Conservation (phyloP, 1,284 basidiomycete genomes). For the Exobasidium rhododendri region DNA sequence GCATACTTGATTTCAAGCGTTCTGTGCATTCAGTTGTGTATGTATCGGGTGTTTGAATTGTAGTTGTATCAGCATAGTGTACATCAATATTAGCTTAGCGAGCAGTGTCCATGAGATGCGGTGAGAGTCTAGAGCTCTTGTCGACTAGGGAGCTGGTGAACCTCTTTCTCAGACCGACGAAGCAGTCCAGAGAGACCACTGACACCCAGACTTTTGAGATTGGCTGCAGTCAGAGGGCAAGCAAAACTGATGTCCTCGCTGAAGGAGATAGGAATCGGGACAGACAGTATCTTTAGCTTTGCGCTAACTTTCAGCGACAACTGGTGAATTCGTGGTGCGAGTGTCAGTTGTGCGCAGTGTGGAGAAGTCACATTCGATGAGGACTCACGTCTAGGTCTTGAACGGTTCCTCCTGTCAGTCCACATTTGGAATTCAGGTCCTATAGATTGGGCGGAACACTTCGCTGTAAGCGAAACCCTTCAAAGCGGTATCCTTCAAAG, state of each 20-base stretch:
- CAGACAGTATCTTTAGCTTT: slow-evolving; percentile 31
- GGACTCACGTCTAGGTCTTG: slow-evolving; percentile 2
- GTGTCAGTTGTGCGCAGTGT: not conserved
- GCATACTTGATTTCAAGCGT: no score
- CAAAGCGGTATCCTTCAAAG: no score
- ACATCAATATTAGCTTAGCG: no score
- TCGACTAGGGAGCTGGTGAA: no score
- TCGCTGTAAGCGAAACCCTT: not conserved
- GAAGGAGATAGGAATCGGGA: slow-evolving; percentile 33
- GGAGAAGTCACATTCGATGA: not conserved
- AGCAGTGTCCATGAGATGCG: no score
- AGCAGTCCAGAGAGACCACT: not conserved
- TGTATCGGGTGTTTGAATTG: no score
- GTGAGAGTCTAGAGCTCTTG: no score
- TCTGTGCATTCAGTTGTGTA: no score
- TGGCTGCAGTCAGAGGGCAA: slow-evolving; percentile 17
- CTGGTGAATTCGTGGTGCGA: not conserved
- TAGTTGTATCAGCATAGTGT: no score
- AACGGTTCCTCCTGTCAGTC: not conserved
- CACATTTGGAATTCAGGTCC: not conserved
- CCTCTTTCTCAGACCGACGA: no score
- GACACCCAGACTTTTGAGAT: slow-evolving; percentile 1
- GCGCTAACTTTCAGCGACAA: slow-evolving; percentile 36
- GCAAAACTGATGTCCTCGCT: slow-evolving; percentile 30
- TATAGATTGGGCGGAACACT: not conserved